These are phyloP conservation scores for Diaporthe sp. DNA, from an alignment of 2,329 filamentous ascomycete genomes.

Conservation along the genomic window DNA sequence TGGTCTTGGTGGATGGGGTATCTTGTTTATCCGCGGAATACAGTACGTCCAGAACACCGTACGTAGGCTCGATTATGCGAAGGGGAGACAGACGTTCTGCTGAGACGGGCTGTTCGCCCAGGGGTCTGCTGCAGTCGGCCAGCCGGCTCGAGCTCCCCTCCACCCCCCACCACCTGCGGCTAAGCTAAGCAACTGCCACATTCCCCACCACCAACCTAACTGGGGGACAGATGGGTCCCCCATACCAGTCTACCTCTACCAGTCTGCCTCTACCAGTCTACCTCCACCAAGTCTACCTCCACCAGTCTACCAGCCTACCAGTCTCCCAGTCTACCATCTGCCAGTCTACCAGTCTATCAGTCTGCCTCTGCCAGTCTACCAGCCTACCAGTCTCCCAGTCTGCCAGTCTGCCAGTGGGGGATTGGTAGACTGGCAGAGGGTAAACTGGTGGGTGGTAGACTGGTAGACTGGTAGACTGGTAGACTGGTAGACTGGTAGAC, in stretches of 20 bases:
- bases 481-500: too few species aligned
- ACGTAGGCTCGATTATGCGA: background rate
- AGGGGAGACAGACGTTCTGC: slow-evolving; percentile 5
- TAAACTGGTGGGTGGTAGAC: background rate
- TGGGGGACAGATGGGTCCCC: background rate
- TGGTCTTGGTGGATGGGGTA: slow-evolving; percentile 1
- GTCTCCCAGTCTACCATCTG: too few species aligned
- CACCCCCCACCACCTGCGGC: slow-evolving; percentile 11
- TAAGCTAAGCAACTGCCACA: slow-evolving; percentile 32
- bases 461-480: too few species aligned
- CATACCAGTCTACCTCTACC: background rate
- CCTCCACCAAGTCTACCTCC: background rate
- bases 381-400: too few species aligned
- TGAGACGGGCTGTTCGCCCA: slow-evolving; percentile 26
- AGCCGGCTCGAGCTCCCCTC: slow-evolving; percentile 20
- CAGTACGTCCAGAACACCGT: background rate
- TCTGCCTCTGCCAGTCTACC: too few species aligned
- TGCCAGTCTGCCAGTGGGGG: too few species aligned
- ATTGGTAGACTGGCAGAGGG: too few species aligned
- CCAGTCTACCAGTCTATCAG: too few species aligned
- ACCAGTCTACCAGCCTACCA: background rate
- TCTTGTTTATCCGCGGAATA: background rate
- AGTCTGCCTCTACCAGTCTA: too few species aligned
- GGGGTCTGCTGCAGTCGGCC: slow-evolving; percentile 17
- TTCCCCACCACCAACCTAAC: slow-evolving; percentile 21